Base-by-base conservation (phyloP, 345 rosid genomes). In the Arabidopsis arenosa region DNA sequence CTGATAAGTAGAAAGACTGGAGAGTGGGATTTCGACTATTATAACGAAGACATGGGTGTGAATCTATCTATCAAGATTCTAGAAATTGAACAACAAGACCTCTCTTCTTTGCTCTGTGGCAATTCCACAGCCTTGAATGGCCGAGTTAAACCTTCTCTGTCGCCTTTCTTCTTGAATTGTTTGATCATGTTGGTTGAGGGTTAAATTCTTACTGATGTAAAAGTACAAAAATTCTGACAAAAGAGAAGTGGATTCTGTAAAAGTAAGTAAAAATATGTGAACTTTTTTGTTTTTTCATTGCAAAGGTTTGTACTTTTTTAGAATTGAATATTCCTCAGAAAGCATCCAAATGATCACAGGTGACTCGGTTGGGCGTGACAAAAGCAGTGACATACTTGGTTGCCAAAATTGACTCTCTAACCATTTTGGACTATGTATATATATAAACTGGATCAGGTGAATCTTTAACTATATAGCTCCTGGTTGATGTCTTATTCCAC, bases 401-500 rank as follows among this genome's bases (percentile, higher is more conserved):
- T 14, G 80, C 76, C 73, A 13, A 5, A 30, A 23, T 65, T 65
- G 76, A 70, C 76, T 70, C 43, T 52, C 6, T 5, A 15, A 12
- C 1, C 21, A 23, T 35, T 61, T 21, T 68, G 79, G 63, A 49
- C 63, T 54, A 15, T 10, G 35, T 59, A 15, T 45, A 28, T 55
- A 73, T 63, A 63, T 47, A 77, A 44, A 15, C 1, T 77, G 45
- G 23, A 48, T 55, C 15, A 37, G 30, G n/a, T 55, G n/a, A 28
- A 30, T n/a, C 58, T 26, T 36, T 8, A 49, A 7, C 5, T 28
- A 40, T 28, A 40, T 13, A 49, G n/a, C 63, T 30, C 49, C 30
- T 68, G 2, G 76, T 71, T 65, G 21, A 72, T 77, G 81, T 71
- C 81, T 70, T 65, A 11, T 66, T 71, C 26, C 63, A 28, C 49